These are phyloP conservation scores for Panellus pusillus DNA, from an alignment of 768 basidiomycete species.

Conservation along the genomic window DNA sequence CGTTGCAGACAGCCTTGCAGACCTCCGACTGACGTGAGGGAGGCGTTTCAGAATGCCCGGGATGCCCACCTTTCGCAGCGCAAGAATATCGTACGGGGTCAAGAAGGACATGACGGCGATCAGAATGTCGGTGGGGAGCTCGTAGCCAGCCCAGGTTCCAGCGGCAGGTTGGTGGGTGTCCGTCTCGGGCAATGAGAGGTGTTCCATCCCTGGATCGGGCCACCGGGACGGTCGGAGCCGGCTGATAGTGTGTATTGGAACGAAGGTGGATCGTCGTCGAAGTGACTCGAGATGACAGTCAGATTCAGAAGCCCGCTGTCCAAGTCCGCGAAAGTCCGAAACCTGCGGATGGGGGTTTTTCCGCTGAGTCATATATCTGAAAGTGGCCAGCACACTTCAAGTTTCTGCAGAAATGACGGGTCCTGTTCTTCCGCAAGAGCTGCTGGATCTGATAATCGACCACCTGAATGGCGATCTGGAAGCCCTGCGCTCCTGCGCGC, in stretches of 20 bases:
- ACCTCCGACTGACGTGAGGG: not conserved
- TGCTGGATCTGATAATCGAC: constrained; percentile 10
- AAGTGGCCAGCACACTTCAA: no score
- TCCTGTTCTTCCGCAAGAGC: constrained; percentile 11
- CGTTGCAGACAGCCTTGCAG: not conserved
- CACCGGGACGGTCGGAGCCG: no score
- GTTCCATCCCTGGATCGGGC: not conserved
- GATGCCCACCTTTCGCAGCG: not conserved
- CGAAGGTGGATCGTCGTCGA: no score
- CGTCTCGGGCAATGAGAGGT: not conserved
- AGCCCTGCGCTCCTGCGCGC: constrained; percentile 7
- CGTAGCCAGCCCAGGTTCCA: not conserved
- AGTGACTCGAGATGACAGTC: no score
- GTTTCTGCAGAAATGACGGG: no score
- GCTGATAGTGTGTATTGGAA: no score
- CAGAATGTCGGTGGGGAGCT: not conserved
- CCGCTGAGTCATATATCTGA: no score
- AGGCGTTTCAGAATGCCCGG: no score
- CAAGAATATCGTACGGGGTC: constrained; percentile 1
- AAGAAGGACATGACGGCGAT: not conserved
- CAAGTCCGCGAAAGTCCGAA: no score
- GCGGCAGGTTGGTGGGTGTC: no score
- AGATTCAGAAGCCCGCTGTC: no score
- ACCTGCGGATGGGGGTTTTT: no score
- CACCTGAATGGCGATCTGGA: constrained; percentile 8